Conservation (phyloP, 257 asterid species). For the Solanum neorickii region DNA sequence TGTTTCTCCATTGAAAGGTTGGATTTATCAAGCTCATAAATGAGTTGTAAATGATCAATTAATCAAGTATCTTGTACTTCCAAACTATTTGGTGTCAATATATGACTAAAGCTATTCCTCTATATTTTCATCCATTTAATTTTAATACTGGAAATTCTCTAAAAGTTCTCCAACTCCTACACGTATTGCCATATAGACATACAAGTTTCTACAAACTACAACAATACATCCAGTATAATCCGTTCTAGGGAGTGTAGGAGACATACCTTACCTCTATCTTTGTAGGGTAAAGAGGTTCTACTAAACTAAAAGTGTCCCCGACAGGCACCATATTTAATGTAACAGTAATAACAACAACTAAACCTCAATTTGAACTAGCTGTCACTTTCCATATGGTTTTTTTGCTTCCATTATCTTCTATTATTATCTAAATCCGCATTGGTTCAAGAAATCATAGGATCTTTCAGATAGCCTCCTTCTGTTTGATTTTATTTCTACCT, state of each 20-base stretch:
- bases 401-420: not conserved
- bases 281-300: not conserved
- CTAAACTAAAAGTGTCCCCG: not conserved
- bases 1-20: too few species aligned
- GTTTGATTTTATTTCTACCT: not conserved
- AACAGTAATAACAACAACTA: not conserved
- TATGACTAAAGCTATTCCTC: too few species aligned
- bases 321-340: not conserved
- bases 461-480: not conserved
- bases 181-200: too few species aligned
- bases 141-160: too few species aligned
- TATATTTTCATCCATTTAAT: too few species aligned
- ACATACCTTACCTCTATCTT: not conserved
- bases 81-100: too few species aligned
- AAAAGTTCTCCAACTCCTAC: too few species aligned
- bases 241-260: not conserved
- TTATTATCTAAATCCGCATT: not conserved
- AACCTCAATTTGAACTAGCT: not conserved
- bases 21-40: too few species aligned
- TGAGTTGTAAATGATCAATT: too few species aligned
- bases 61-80: too few species aligned
- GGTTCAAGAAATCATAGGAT: not conserved
- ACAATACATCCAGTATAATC: not conserved
- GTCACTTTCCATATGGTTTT: not conserved
- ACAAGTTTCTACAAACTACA: too few species aligned